Evolutionary conservation across 2,329 filamentous ascomycete species (phyloP).

Genomic region (Dothideomycetes sp.): DNA sequence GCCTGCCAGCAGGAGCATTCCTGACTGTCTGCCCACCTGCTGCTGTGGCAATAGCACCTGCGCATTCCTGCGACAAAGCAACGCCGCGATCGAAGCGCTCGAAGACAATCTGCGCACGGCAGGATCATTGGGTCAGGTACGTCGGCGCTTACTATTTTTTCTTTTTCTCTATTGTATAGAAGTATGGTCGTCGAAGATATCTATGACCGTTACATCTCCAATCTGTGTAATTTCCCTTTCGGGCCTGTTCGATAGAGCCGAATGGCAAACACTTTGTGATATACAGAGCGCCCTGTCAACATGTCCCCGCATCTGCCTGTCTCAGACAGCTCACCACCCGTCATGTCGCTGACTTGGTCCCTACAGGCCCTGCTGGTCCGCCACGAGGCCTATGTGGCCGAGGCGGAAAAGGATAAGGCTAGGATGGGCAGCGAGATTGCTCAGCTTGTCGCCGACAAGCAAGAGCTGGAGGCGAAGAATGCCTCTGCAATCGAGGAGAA

Average conservation of each 20-base stretch:
- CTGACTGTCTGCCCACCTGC: constrained; percentile 36
- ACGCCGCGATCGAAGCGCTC: constrained; percentile 62
- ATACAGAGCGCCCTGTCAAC: neutral
- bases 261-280: neutral
- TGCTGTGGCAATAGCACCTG: constrained; percentile 80
- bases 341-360: constrained; percentile 57
- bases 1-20: constrained; percentile 1
- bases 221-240: neutral
- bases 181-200: too few relatives aligned
- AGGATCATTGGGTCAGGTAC: constrained; percentile 83
- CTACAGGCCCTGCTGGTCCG: constrained; percentile 79
- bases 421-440: constrained; percentile 64
- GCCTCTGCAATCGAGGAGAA: constrained; percentile 74
- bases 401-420: constrained; percentile 74
- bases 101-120: constrained; percentile 83
- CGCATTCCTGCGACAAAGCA: constrained; percentile 70
- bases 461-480: constrained; percentile 61
- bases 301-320: constrained; percentile 2
- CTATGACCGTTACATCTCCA: constrained; percentile 4
- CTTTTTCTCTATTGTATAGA: constrained; percentile 10
- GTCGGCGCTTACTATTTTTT: constrained; percentile 21
- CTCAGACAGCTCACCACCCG: constrained; percentile 8
- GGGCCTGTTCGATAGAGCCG: neutral
- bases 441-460: constrained; percentile 62
- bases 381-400: constrained; percentile 89